These are phyloP conservation scores for Tulasnella sp. DNA, from an alignment of 768 basidiomycete genomes.

Conservation along the genomic window DNA sequence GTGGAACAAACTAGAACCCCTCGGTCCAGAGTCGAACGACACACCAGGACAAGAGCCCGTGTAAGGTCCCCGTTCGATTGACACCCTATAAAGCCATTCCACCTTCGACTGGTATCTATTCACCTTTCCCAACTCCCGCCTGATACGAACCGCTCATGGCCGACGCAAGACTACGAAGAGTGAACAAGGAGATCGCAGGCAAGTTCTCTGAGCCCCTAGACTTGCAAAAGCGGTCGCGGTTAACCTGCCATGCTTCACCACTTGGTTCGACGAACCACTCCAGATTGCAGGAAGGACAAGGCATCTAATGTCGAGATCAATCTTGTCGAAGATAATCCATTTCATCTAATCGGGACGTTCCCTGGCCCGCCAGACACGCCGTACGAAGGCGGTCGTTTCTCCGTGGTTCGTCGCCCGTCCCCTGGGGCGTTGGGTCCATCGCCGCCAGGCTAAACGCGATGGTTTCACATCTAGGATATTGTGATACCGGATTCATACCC, in stretches of 20 bases:
- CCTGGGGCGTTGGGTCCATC: not conserved
- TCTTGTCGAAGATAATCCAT: slow-evolving; percentile 78
- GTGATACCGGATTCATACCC: slow-evolving; percentile 85
- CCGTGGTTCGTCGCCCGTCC: slow-evolving; percentile 53
- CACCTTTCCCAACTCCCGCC: not conserved
- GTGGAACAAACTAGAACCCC: slow-evolving; percentile 4
- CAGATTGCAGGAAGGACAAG: slow-evolving; percentile 95
- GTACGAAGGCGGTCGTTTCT: slow-evolving; percentile 82
- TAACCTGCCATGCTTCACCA: not conserved
- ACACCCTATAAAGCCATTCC: not conserved
- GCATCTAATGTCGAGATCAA: slow-evolving; percentile 77
- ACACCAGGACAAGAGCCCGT: not conserved
- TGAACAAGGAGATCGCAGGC: slow-evolving; percentile 88
- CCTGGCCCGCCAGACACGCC: slow-evolving; percentile 88
- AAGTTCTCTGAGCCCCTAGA: slow-evolving; percentile 21
- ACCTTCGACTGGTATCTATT: not conserved
- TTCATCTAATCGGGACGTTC: slow-evolving; percentile 86
- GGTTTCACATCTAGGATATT: slow-evolving; percentile 52
- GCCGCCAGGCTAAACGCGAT: not conserved
- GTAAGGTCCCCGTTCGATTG: not conserved
- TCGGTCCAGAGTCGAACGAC: slow-evolving; percentile 6
- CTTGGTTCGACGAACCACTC: not conserved
- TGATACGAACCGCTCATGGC: slow-evolving; percentile 33
- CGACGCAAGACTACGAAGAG: slow-evolving; percentile 81
- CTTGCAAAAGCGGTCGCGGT: not conserved